phyloP scores from a whole-genome alignment of 2,329 filamentous ascomycete species.

The Tothia fuscella region DNA sequence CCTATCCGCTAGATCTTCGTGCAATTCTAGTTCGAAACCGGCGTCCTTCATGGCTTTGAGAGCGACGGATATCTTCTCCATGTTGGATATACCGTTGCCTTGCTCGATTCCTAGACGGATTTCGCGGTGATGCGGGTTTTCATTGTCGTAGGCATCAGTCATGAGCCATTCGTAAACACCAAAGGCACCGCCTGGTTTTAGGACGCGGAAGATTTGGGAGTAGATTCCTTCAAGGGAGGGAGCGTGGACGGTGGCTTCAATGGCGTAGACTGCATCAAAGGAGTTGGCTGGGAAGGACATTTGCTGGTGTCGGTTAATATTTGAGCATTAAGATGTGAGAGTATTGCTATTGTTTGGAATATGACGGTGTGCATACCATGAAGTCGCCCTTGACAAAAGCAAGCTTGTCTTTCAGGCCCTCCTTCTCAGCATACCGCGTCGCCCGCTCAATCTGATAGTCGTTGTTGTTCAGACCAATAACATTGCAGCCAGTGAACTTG shows the following conservation, averaged over 20 bases:
- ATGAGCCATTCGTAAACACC: slow-evolving; percentile 99
- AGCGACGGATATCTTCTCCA: slow-evolving; percentile 78
- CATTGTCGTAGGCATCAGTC: slow-evolving; percentile 89
- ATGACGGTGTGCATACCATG: slow-evolving; percentile 45
- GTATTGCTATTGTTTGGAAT: not conserved
- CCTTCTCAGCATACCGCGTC: slow-evolving; percentile 70
- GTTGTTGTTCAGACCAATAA: slow-evolving; percentile 95
- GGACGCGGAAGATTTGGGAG: slow-evolving; percentile 82
- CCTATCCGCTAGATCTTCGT: slow-evolving; percentile 77
- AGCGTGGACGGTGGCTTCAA: slow-evolving; percentile 93
- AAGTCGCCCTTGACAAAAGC: slow-evolving; percentile 92
- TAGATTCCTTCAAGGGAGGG: slow-evolving; percentile 86
- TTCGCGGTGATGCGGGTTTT: slow-evolving; percentile 72
- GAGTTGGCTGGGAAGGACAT: slow-evolving; percentile 87
- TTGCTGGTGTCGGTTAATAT: slow-evolving; percentile 49
- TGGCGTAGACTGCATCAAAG: slow-evolving; percentile 93
- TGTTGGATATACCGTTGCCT: slow-evolving; percentile 94
- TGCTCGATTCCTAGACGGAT: slow-evolving; percentile 92
- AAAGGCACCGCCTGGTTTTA: slow-evolving; percentile 92
- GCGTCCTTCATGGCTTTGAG: slow-evolving; percentile 73
- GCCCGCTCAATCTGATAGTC: slow-evolving; percentile 97
- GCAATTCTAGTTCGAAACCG: slow-evolving; percentile 70
- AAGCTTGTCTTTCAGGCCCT: slow-evolving; percentile 68
- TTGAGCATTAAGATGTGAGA: slow-evolving; percentile 13
- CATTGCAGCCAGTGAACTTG: slow-evolving; percentile 83